Evolutionary conservation across 2,329 filamentous ascomycete genomes (phyloP), one percentile per base, ranked within the genome.

Genomic region (Sarocladium brachiariae): DNA sequence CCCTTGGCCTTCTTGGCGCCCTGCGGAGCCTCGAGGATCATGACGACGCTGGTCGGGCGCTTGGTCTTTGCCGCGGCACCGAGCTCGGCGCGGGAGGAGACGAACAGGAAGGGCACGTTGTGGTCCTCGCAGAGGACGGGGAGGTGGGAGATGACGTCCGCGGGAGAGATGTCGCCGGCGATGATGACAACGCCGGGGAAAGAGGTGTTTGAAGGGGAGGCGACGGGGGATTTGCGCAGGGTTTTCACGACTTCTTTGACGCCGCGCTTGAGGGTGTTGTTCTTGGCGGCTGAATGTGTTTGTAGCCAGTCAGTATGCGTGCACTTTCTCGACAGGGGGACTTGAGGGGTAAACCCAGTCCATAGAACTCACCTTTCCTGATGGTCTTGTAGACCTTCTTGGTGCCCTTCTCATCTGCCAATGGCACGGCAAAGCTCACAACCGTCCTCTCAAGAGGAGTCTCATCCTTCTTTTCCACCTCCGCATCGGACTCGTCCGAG

Each of bases 191-290:
- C 79, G 58, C 83, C 79, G 39, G 87, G 84, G 63, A 83, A 76
- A 50, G 78, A 68, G 49, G 79, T 75, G 64, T 80, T 74, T 57
- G 81, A 78, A 54, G 82, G 78, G n/a, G 82, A 80, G 52, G 83
- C 80, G 59, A 81, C 70, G 52, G 87, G 78, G 13, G 89, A 92
- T 76, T 97, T 97, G 75, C 93, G 90, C 61, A 99, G 87, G 30
- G 91, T 87, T 76, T 99, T 99, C 74, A 97, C 91, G 65, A 96
- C 92, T 75, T 99, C 93, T 74, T 99, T 99, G 58, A 99, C 93
- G 65, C 93, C 93, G 65, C 93, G 91, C 76, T 96, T 95, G 65
- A 99, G 87, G 53, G 89, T 87, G 74, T 95, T 95, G 73, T 89
- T 83, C 74, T 95, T 96, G 62, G 93, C 91, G 60, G 92, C 93